Conservation (phyloP, 345 rosid species). For the Lepidium didymum region DNA sequence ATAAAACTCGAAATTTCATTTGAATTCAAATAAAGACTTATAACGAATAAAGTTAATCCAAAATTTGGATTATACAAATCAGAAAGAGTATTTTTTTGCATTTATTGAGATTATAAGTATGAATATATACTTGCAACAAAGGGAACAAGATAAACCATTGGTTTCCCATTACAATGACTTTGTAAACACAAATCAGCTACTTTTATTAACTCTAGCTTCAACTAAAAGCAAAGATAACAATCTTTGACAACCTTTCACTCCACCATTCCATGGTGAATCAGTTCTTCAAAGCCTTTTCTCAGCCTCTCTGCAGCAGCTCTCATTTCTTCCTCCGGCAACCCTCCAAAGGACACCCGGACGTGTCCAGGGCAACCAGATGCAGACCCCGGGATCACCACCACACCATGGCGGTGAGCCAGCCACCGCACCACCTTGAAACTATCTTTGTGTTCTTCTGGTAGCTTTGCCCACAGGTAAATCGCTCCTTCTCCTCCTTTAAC, state of each 20-base stretch:
- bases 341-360: conserved; percentile 77
- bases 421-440: conserved; percentile 69
- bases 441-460: conserved; percentile 44
- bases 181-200: not conserved
- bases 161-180: not conserved
- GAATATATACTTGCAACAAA: conserved; percentile 2
- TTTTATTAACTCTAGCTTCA: not conserved
- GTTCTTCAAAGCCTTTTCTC: conserved; percentile 65
- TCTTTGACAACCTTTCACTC: conserved; percentile 6
- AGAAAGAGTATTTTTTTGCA: not conserved
- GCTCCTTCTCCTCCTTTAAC: conserved; percentile 96
- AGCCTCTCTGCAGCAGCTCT: conserved; percentile 64
- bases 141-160: not conserved
- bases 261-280: conserved; percentile 52
- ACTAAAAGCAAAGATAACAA: not conserved
- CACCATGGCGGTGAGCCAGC: conserved; percentile 78
- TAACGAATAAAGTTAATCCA: not conserved
- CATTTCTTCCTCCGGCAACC: conserved; percentile 56
- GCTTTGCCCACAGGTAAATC: conserved; percentile 87
- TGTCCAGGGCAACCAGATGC: conserved; percentile 71
- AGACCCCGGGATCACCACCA: conserved; percentile 74
- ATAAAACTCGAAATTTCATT: not conserved
- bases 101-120: not conserved
- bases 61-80: not conserved
- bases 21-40: not conserved